A percentile compares a stretch with the other conserved stretches of the same genome.
Evolutionary conservation across 2,329 filamentous ascomycete genomes (phyloP).

Genomic region (Neofusicoccum sp.): DNA sequence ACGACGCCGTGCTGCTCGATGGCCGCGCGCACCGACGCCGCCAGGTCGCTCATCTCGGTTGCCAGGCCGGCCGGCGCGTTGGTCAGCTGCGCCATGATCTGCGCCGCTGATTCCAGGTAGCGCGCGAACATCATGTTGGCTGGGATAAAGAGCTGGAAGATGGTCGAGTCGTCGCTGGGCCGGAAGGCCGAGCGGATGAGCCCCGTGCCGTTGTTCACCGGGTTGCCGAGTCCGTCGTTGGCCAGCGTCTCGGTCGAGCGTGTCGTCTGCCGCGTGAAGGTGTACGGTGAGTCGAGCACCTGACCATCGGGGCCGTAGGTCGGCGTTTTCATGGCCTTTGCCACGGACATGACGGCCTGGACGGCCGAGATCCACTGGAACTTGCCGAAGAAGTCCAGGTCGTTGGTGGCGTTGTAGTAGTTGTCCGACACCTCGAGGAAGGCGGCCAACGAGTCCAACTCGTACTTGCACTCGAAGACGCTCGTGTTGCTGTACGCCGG

Average conservation of each 20-base stretch:
- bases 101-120: slow-evolving; percentile 55
- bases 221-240: slow-evolving; percentile 55
- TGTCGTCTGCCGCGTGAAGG: slow-evolving; percentile 43
- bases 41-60: slow-evolving; percentile 56
- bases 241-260: slow-evolving; percentile 48
- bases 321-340: slow-evolving; percentile 46
- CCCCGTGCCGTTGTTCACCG: slow-evolving; percentile 48
- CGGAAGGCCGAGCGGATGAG: slow-evolving; percentile 51
- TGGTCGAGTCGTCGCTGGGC: slow-evolving; percentile 51
- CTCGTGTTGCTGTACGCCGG: slow-evolving; percentile 43
- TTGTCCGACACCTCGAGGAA: slow-evolving; percentile 51
- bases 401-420: slow-evolving; percentile 51
- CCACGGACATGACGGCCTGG: slow-evolving; percentile 45
- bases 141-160: slow-evolving; percentile 51
- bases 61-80: slow-evolving; percentile 51
- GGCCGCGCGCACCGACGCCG: slow-evolving; percentile 43
- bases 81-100: slow-evolving; percentile 54
- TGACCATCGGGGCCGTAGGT: slow-evolving; percentile 49
- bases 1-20: slow-evolving; percentile 48
- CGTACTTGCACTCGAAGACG: slow-evolving; percentile 56
- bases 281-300: slow-evolving; percentile 46
- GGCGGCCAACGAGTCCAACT: slow-evolving; percentile 52
- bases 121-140: slow-evolving; percentile 70
- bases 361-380: slow-evolving; percentile 49
- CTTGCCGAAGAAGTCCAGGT: slow-evolving; percentile 47